A percentile compares a stretch with the other conserved stretches of the same genome.
phyloP scores from a whole-genome alignment of 2,329 filamentous ascomycete species.

The Talaromyces marneffei region DNA sequence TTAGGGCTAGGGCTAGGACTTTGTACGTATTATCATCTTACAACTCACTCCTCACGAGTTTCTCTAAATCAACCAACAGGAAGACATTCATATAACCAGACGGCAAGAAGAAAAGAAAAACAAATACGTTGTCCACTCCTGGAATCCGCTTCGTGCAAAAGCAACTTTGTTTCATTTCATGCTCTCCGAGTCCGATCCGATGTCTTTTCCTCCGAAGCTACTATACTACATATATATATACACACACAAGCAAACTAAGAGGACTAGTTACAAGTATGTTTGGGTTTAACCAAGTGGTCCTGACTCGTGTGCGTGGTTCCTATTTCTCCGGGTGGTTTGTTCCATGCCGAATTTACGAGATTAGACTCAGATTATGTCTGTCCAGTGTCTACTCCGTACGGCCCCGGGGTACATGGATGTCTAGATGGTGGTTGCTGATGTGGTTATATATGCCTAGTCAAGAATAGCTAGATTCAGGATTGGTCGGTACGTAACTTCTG shows the following conservation, averaged over 20 bases:
- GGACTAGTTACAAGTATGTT: not conserved
- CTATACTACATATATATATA: not conserved
- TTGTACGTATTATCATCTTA: too few relatives aligned
- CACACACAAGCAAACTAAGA: not conserved
- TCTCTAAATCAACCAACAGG: not conserved
- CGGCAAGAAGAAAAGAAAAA: not conserved
- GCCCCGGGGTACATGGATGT: not conserved
- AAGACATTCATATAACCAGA: too few relatives aligned
- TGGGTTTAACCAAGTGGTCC: too few relatives aligned
- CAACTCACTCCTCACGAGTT: not conserved
- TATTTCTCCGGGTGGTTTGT: not conserved
- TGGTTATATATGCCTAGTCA: not conserved
- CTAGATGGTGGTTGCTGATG: too few relatives aligned
- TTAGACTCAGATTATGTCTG: not conserved
- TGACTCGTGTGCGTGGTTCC: not conserved
- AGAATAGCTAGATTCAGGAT: not conserved
- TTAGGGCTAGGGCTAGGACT: not conserved
- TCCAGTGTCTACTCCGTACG: not conserved
- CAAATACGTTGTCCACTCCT: not conserved
- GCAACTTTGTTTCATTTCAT: not conserved
- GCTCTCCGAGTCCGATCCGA: conserved; percentile 4
- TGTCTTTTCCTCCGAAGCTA: not conserved
- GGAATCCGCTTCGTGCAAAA: not conserved
- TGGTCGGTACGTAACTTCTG: not conserved
- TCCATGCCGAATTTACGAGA: not conserved